Base-by-base conservation (phyloP, 768 basidiomycete species). In the Mycena metata region DNA sequence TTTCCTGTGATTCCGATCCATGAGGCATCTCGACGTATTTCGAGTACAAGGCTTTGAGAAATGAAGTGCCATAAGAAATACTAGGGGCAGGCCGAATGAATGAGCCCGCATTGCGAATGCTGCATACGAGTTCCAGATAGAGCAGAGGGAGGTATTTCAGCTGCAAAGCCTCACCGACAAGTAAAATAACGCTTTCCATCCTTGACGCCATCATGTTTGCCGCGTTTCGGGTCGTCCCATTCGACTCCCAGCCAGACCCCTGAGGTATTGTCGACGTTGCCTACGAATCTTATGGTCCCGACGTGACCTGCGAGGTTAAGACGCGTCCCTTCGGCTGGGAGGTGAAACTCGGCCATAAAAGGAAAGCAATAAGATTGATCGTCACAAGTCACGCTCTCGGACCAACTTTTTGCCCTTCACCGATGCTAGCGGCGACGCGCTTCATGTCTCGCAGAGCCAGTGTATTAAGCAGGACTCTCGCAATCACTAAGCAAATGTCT, bases 231-330 rank as follows among this genome's bases (percentile, higher is more conserved):
- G 74, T 95, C 91, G 75, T 99, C 97, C 94, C 96, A 99, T 80
- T 99, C 97, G 52, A 98, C 87, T n/a, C 97, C 97, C n/a, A 96
- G 84, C 96, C 96, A 99, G 15, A 79, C 72, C 5, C 93, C 94
- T 4, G 79, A 74, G 0, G 93, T 89, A 16, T 85, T 85, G 19
- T 87, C 81, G 21, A 96, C 89, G 1, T 77, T 69, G 2, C 95
- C 95, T 16, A 86, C 79, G 74, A 86, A 96, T 78, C 80, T 88
- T 69, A 97, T 79, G 5, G 93, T 95, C 2, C 92, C 95, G 49
- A 86, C 75, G 73, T 89, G 76, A 21, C 84, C 87, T 60, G 83
- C 79, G 60, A 86, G 77, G 70, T 70, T 79, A 72, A 95, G 82
- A 61, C 94, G 88, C 50, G 86, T 82, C 66, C 89, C 90, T 41